Conservation (phyloP, 2,329 filamentous ascomycete species). For the Leptodontidium sp. region DNA sequence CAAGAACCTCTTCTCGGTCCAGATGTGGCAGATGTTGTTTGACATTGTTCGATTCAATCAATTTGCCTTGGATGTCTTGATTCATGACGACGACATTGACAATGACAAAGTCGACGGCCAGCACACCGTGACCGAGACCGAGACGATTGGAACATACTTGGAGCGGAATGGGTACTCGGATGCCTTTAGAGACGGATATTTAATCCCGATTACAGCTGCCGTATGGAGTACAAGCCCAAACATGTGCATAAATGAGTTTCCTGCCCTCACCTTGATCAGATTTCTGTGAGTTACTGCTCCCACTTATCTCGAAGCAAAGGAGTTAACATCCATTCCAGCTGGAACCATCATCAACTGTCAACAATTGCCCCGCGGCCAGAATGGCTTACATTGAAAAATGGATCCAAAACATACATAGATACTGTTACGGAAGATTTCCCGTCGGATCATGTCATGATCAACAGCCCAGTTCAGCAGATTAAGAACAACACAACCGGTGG, state of each 20-base stretch:
- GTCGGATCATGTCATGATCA: constrained; percentile 70
- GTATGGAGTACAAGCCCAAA: constrained; percentile 83
- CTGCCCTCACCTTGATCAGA: constrained; percentile 73
- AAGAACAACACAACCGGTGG: constrained; percentile 62
- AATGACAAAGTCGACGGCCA: constrained; percentile 34
- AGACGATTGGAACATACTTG: constrained; percentile 79
- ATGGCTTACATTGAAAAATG: constrained; percentile 76
- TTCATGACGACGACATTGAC: constrained; percentile 53
- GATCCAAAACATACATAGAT: constrained; percentile 76
- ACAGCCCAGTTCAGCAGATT: constrained; percentile 65
- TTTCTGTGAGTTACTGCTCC: constrained; percentile 68
- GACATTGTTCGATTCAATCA: constrained; percentile 86
- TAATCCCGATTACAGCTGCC: constrained; percentile 84
- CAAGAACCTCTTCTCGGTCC: constrained; percentile 70
- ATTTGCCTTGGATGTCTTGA: constrained; percentile 76
- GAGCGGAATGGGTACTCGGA: constrained; percentile 78
- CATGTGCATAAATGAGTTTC: constrained; percentile 76
- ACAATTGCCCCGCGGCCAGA: constrained; percentile 68
- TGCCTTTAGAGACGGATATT: constrained; percentile 79
- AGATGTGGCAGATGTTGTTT: constrained; percentile 83
- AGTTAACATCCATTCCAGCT: constrained; percentile 52
- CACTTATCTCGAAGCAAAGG: background rate
- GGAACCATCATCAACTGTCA: constrained; percentile 80
- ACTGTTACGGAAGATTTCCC: constrained; percentile 74
- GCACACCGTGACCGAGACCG: constrained; percentile 48